Evolutionary conservation across 1,284 basidiomycete species (phyloP).

Genomic region (Pseudozyma thailandica): DNA sequence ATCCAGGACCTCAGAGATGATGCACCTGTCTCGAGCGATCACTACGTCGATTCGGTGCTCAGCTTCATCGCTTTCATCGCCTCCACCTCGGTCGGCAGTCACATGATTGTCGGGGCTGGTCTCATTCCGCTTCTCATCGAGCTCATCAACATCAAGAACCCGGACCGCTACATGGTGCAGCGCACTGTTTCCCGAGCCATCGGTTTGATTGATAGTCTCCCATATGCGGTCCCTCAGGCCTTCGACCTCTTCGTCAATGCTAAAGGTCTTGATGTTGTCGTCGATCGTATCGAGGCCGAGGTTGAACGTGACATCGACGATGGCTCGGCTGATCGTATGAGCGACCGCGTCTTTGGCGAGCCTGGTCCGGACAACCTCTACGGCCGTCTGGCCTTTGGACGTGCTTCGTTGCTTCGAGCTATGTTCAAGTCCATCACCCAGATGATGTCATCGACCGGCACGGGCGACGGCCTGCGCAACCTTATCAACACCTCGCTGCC

Average conservation of each 20-base stretch:
- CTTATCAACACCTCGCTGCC: constrained; percentile 91
- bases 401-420: constrained; percentile 78
- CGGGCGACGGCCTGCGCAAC: constrained; percentile 88
- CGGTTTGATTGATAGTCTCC: constrained; percentile 89
- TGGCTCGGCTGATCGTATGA: constrained; percentile 33
- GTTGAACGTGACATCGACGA: constrained; percentile 56
- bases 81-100: constrained; percentile 83
- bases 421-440: constrained; percentile 92
- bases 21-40: constrained; percentile 74
- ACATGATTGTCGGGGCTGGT: constrained; percentile 97
- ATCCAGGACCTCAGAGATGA: constrained; percentile 46
- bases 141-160: constrained; percentile 44
- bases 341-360: constrained; percentile 73
- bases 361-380: constrained; percentile 52
- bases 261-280: constrained; percentile 85
- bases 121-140: constrained; percentile 80
- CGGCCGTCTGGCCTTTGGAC: constrained; percentile 63
- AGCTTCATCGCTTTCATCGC: constrained; percentile 88
- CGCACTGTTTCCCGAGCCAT: constrained; percentile 73
- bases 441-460: constrained; percentile 93
- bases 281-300: constrained; percentile 78
- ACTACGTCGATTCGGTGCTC: constrained; percentile 72
- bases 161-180: constrained; percentile 60
- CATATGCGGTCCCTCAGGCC: constrained; percentile 88
- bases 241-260: constrained; percentile 87